Evolutionary conservation across 345 rosid species (phyloP).

Genomic region (Populus ilicifolia): DNA sequence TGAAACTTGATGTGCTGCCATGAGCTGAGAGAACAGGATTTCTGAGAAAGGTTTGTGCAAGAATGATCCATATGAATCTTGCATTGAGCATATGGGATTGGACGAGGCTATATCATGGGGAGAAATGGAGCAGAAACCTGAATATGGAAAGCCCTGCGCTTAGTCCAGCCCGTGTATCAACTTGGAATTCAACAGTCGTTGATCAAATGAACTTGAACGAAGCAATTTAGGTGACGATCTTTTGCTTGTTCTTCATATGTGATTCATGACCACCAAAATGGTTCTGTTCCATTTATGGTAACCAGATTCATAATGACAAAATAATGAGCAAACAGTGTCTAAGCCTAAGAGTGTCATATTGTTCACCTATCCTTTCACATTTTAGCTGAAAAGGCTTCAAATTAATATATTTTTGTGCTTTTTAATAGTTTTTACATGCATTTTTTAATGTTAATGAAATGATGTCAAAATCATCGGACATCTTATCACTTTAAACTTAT

Average conservation of each 20-base stretch:
- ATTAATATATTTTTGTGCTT: too few species aligned
- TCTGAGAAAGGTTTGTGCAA: background rate
- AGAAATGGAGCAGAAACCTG: background rate
- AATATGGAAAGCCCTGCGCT: background rate
- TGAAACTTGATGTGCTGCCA: background rate
- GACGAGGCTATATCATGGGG: background rate
- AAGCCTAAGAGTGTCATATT: slow-evolving; percentile 9
- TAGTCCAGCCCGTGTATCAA: background rate
- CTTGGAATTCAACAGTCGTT: background rate
- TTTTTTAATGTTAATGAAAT: too few species aligned
- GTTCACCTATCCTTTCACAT: background rate
- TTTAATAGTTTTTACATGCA: too few species aligned
- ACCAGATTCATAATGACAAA: background rate
- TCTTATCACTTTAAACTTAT: too few species aligned
- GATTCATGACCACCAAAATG: background rate
- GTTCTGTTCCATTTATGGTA: background rate
- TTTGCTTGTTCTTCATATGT: background rate
- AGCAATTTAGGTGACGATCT: background rate
- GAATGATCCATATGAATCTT: background rate
- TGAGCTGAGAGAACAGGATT: background rate
- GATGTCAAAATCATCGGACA: too few species aligned
- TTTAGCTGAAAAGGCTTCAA: too few species aligned
- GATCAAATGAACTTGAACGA: background rate
- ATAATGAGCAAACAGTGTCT: slow-evolving; percentile 14
- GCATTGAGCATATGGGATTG: background rate